These are phyloP conservation scores for Pugionium dolabratum DNA, from an alignment of 345 rosid genomes.

Conservation along the genomic window DNA sequence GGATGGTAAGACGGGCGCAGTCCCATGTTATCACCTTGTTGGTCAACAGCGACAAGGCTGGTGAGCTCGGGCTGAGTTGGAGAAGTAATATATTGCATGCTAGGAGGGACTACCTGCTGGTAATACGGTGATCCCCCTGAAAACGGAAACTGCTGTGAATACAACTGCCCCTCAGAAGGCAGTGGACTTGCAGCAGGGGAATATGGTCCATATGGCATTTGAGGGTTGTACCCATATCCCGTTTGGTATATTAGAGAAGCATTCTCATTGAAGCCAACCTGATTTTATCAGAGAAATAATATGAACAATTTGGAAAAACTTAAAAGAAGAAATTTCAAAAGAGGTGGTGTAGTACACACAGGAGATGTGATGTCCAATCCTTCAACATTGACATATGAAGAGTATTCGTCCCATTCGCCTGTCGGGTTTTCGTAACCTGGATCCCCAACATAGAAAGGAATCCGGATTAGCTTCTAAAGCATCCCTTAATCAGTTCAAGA, in stretches of 20 bases:
- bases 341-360: conserved; percentile 48
- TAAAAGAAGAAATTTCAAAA: neutral
- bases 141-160: conserved; percentile 72
- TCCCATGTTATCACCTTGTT: conserved; percentile 72
- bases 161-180: conserved; percentile 71
- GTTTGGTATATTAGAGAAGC: conserved; percentile 72
- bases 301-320: neutral
- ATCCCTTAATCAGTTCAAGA: conserved; percentile 4
- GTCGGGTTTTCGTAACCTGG: conserved; percentile 66
- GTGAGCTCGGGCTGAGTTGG: conserved; percentile 67
- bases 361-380: conserved; percentile 74
- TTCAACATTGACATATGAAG: conserved; percentile 64
- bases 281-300: conserved; percentile 11
- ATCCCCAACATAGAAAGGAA: conserved; percentile 24
- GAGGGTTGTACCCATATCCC: conserved; percentile 81
- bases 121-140: conserved; percentile 64
- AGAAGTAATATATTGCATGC: conserved; percentile 67
- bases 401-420: conserved; percentile 78
- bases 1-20: conserved; percentile 71
- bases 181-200: conserved; percentile 83
- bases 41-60: conserved; percentile 58
- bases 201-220: conserved; percentile 86
- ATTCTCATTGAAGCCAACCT: conserved; percentile 82
- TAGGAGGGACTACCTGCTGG: conserved; percentile 74
- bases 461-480: conserved; percentile 22